Percentiles rank a stretch among this genome's conserved stretches.
Evolutionary conservation across 2,329 filamentous ascomycete species (phyloP).

Genomic region (Colletotrichum destructivum): DNA sequence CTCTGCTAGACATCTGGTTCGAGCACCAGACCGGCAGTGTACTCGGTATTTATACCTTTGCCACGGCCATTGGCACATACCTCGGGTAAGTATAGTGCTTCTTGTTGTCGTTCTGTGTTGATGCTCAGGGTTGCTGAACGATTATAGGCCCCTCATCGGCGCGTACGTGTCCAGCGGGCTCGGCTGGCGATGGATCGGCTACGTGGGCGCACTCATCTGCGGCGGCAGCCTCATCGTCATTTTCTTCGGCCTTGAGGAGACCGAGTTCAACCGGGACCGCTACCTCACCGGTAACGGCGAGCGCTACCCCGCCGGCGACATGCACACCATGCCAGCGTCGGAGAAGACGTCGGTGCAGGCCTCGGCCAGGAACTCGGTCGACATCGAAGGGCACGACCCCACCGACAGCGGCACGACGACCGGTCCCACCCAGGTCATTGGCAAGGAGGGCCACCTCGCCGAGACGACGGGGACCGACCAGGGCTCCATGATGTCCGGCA

Average conservation of each 20-base stretch:
- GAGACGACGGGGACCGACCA: constrained; percentile 34
- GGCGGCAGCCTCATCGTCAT: constrained; percentile 62
- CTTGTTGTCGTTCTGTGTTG: neutral
- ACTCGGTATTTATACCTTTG: constrained; percentile 69
- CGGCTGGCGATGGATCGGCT: constrained; percentile 70
- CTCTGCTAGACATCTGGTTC: constrained; percentile 70
- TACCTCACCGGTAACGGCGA: constrained; percentile 50
- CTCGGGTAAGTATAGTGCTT: constrained; percentile 53
- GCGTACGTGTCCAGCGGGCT: constrained; percentile 65
- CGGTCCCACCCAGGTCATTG: neutral
- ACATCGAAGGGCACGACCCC: constrained; percentile 3
- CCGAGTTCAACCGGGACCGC: constrained; percentile 61
- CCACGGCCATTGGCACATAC: constrained; percentile 70
- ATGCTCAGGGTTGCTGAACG: neutral
- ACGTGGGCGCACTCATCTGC: constrained; percentile 65
- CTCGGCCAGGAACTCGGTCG: constrained; percentile 10
- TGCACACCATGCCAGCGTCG: constrained; percentile 29
- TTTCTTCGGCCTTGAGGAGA: constrained; percentile 68
- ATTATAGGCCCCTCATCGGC: constrained; percentile 60
- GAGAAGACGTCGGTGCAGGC: constrained; percentile 40
- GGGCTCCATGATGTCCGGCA: constrained; percentile 29
- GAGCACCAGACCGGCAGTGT: constrained; percentile 70
- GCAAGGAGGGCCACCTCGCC: constrained; percentile 26
- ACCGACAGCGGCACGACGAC: neutral
- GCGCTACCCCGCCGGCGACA: constrained; percentile 41